Evolutionary conservation across 352 stramenopile genomes (phyloP).

Genomic region (Globisporangium perplexum): DNA sequence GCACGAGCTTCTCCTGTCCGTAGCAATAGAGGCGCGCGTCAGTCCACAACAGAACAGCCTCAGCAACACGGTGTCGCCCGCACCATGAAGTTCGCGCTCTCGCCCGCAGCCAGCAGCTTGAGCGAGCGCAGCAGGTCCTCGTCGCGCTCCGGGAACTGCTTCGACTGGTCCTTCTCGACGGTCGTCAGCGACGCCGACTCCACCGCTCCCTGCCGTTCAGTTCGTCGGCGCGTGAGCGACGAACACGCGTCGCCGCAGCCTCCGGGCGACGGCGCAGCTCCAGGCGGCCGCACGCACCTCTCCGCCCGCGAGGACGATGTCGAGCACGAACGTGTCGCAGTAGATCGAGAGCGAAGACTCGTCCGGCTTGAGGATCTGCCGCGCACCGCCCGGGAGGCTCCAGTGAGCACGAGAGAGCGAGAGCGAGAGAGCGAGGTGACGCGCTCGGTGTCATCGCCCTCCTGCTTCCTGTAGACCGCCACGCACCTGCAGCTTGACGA

Average conservation of each 20-base stretch:
- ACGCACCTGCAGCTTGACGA: constrained; percentile 68
- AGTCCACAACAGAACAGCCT: not conserved
- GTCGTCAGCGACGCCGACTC: constrained; percentile 81
- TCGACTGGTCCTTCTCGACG: constrained; percentile 82
- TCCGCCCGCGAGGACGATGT: constrained; percentile 72
- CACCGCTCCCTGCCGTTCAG: constrained; percentile 27
- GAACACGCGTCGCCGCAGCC: too few species aligned
- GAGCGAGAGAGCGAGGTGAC: not conserved
- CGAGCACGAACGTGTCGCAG: constrained; percentile 86
- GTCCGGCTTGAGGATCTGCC: constrained; percentile 79
- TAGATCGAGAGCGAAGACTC: constrained; percentile 83
- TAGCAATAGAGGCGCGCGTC: not conserved
- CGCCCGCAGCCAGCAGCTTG: constrained; percentile 60
- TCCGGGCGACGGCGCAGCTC: too few species aligned
- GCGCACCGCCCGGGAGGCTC: too few species aligned
- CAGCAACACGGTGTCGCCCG: too few species aligned
- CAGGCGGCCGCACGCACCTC: constrained; percentile 30
- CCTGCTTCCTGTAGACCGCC: too few species aligned
- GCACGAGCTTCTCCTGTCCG: constrained; percentile 72
- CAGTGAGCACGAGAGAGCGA: not conserved
- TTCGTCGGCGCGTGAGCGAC: not conserved
- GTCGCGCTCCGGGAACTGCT: constrained; percentile 80
- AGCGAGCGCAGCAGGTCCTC: constrained; percentile 69
- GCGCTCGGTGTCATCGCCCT: not conserved
- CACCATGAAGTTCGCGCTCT: constrained; percentile 75